phyloP scores from a whole-genome alignment of 225 moss, liverwort and hornwort genomes.

The Bryum argenteum region DNA sequence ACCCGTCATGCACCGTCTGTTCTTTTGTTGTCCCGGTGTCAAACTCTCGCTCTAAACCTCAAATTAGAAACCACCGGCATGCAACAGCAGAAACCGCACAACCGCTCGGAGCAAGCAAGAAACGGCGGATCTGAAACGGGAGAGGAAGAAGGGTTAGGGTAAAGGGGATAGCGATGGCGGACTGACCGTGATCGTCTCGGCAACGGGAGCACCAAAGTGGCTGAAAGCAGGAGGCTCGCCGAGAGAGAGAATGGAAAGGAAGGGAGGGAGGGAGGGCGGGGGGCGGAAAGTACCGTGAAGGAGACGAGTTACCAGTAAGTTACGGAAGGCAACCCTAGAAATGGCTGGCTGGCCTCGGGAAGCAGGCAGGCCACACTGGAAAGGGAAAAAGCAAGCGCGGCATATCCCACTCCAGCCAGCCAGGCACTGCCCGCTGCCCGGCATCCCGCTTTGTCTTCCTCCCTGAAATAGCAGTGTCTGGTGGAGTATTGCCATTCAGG shows the following conservation, averaged over 20 bases:
- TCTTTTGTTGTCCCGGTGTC: too few relatives aligned
- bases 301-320: neutral
- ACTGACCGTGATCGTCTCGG: neutral
- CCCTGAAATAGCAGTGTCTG: neutral
- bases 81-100: neutral
- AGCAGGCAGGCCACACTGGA: neutral
- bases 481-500: neutral
- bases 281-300: constrained; percentile 20
- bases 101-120: neutral
- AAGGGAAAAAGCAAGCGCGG: constrained; percentile 11
- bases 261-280: neutral
- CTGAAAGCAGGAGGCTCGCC: neutral
- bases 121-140: constrained; percentile 9
- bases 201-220: neutral
- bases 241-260: neutral
- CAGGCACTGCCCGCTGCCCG: neutral
- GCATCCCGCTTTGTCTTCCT: neutral
- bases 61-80: neutral
- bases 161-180: constrained; percentile 28
- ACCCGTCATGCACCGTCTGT: too few relatives aligned
- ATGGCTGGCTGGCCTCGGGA: neutral
- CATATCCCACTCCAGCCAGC: constrained; percentile 17
- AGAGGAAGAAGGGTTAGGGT: constrained; percentile 1
- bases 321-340: constrained; percentile 7
- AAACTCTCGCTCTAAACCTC: too few relatives aligned